A percentile compares a stretch with the other conserved stretches of the same genome.
Evolutionary conservation across 345 rosid species (phyloP).

Genomic region (Laguncularia racemosa): DNA sequence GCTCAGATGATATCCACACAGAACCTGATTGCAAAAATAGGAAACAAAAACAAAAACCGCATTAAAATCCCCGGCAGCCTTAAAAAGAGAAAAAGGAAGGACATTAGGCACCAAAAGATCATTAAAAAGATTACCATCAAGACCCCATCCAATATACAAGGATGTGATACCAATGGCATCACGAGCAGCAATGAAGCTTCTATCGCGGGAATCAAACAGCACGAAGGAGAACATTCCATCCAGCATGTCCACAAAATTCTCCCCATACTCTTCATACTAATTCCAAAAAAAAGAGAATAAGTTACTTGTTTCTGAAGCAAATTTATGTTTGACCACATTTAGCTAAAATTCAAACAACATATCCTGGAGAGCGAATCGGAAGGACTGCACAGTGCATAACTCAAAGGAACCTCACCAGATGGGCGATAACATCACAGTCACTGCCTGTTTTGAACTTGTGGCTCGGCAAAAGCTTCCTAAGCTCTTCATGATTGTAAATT

Average conservation of each 20-base stretch:
- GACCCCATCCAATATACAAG: constrained; percentile 92
- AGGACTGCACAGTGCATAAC: background rate
- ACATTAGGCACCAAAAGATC: too few relatives aligned
- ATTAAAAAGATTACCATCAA: constrained; percentile 43
- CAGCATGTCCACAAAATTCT: constrained; percentile 72
- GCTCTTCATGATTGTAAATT: constrained; percentile 85
- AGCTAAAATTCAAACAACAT: too few relatives aligned
- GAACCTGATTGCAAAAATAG: constrained; percentile 35
- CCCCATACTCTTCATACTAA: constrained; percentile 90
- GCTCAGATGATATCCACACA: constrained; percentile 76
- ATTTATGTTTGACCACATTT: too few relatives aligned
- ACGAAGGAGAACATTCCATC: constrained; percentile 96
- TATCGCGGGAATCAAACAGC: constrained; percentile 72
- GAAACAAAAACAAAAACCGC: too few relatives aligned
- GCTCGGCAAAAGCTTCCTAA: constrained; percentile 49
- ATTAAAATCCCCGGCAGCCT: too few relatives aligned
- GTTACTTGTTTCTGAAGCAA: background rate
- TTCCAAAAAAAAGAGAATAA: background rate
- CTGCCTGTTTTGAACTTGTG: constrained; percentile 87
- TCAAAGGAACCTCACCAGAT: constrained; percentile 44
- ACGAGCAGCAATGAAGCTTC: constrained; percentile 79
- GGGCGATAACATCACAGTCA: constrained; percentile 93
- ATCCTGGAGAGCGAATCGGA: too few relatives aligned
- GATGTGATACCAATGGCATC: constrained; percentile 96
- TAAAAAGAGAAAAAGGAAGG: too few relatives aligned